Evolutionary conservation across 2,329 filamentous ascomycete genomes (phyloP).

Genomic region (Monosporascus ibericus): DNA sequence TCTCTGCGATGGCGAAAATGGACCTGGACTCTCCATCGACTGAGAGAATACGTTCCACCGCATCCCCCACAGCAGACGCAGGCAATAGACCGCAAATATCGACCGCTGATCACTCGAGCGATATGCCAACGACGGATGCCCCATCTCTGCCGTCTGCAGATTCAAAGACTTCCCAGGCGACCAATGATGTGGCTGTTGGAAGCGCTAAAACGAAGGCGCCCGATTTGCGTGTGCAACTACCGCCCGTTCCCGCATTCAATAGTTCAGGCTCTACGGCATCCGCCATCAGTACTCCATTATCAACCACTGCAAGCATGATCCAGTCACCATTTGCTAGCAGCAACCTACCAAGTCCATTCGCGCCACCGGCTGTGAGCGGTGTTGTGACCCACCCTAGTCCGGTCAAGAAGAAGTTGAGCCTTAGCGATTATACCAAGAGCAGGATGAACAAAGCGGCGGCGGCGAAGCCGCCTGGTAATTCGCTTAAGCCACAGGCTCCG

Average conservation of each 20-base stretch:
- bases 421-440: slow-evolving; percentile 60
- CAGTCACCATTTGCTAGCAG: slow-evolving; percentile 46
- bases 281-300: slow-evolving; percentile 39
- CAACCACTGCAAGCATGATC: slow-evolving; percentile 34
- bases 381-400: slow-evolving; percentile 47
- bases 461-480: slow-evolving; percentile 31
- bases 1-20: slow-evolving; percentile 30
- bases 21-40: slow-evolving; percentile 31
- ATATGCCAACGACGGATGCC: slow-evolving; percentile 29
- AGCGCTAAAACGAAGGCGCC: slow-evolving; percentile 16
- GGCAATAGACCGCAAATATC: slow-evolving; percentile 6
- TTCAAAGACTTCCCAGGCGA: slow-evolving; percentile 3
- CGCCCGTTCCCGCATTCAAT: slow-evolving; percentile 47
- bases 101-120: slow-evolving; percentile 11
- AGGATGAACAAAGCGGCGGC: slow-evolving; percentile 49
- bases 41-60: slow-evolving; percentile 21
- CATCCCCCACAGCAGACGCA: slow-evolving; percentile 8
- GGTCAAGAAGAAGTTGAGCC: slow-evolving; percentile 60
- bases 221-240: slow-evolving; percentile 45
- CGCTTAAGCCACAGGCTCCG: slow-evolving; percentile 31
- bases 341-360: slow-evolving; percentile 37
- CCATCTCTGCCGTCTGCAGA: slow-evolving; percentile 21
- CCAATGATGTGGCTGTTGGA: not conserved
- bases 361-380: slow-evolving; percentile 35
- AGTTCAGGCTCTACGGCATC: slow-evolving; percentile 28